Evolutionary conservation across 805 yeast genomes (phyloP).

Genomic region (Suhomyces kilbournensis): DNA sequence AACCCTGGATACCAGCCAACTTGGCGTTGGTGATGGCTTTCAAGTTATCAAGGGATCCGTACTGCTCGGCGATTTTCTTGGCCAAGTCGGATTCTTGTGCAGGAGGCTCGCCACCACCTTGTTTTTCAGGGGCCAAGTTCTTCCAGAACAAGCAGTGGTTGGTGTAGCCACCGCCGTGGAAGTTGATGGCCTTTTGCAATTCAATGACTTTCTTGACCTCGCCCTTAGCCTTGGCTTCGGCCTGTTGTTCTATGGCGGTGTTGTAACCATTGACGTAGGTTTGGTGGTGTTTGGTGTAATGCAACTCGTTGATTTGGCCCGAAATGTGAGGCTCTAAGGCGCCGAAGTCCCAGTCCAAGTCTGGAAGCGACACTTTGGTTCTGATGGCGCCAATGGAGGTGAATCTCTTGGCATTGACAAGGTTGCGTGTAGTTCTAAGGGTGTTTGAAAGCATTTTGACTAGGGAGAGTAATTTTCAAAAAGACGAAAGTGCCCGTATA

Average conservation of each 20-base stretch:
- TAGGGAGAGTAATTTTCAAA: neutral
- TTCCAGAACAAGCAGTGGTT: slow-evolving; percentile 89
- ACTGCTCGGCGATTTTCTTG: slow-evolving; percentile 58
- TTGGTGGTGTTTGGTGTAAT: slow-evolving; percentile 89
- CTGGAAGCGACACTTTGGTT: slow-evolving; percentile 74
- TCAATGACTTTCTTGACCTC: slow-evolving; percentile 59
- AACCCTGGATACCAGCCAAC: slow-evolving; percentile 87
- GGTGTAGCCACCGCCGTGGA: slow-evolving; percentile 89
- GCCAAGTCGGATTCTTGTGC: slow-evolving; percentile 51
- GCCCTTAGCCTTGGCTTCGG: slow-evolving; percentile 58
- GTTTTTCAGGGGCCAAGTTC: slow-evolving; percentile 70
- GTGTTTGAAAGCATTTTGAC: slow-evolving; percentile 1
- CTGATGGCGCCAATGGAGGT: slow-evolving; percentile 29
- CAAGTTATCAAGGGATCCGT: slow-evolving; percentile 71
- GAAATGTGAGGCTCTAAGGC: slow-evolving; percentile 86
- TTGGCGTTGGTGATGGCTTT: slow-evolving; percentile 54
- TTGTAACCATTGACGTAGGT: slow-evolving; percentile 87
- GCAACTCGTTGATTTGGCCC: slow-evolving; percentile 81
- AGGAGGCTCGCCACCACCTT: slow-evolving; percentile 75
- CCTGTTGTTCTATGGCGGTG: slow-evolving; percentile 68
- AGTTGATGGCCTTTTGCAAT: slow-evolving; percentile 73
- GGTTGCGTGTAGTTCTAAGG: neutral
- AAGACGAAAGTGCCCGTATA: neutral
- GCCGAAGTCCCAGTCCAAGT: slow-evolving; percentile 77
- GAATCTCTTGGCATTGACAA: neutral